Base-by-base conservation (phyloP, 768 basidiomycete genomes). In the Macrocybe gigantea region DNA sequence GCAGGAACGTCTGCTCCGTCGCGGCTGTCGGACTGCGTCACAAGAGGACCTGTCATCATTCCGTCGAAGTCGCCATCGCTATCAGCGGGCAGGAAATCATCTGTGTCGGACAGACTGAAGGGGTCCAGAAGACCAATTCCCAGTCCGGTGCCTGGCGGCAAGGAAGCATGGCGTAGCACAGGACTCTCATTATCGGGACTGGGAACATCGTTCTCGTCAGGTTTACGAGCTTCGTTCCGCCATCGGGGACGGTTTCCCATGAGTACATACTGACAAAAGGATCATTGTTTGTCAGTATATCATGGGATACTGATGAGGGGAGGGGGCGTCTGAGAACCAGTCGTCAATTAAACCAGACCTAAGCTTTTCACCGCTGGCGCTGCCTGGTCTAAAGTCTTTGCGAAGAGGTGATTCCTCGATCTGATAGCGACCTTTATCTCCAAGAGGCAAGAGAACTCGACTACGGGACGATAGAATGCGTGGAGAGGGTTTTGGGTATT, bases 111-210 rank as follows among this genome's bases (percentile, higher is more conserved):
- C 41, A 78, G 64, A 31, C 64, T 65, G 53, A 83, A 82, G 9
- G 82, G 76, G 45, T 75, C 79, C 55, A 83, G 66, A 36, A 83
- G 64, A 6, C 78, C 78, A 45, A 81, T 69, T 4, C 73, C 74
- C 38, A 80, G 60, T 11, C 75, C 74, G 31, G 69, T 64, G 4
- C 63, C 64, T 13, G 69, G 56, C 10, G 72, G 60, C 15, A 64
- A 51, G 9, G 59, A 52, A 11, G 62, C 60, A 49, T 62, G 73
- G 48, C 77, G 65, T 38, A 79, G 59, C 12, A 84, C 75, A 29
- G 83, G 83, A 49, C 82, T 84, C 50, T 79, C 80, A 7, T 60
- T 57, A 38, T 70, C 70, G 35, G 64, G 52, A 14, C 54, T 61
- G 13, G 66, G 59, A 48, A 65, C 61, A 4, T 22, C 22, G 22